Conservation (phyloP, 345 rosid genomes). For the Populus simonii region DNA sequence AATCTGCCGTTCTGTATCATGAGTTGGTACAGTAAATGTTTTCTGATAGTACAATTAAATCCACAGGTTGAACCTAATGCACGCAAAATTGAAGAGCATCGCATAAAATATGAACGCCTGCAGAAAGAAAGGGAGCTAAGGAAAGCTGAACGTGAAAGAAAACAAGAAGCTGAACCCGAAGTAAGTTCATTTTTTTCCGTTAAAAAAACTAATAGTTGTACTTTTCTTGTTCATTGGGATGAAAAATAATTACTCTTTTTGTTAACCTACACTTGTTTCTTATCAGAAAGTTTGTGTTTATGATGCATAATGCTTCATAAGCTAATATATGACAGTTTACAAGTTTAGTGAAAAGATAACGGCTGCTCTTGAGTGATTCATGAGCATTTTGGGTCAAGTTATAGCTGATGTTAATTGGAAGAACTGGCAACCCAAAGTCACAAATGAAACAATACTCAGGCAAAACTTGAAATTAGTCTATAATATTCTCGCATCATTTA, state of each 20-base stretch:
- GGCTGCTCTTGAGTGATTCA: neutral
- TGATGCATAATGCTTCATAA: neutral
- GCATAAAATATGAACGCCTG: constrained; percentile 66
- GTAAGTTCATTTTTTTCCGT: constrained; percentile 31
- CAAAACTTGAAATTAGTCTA: neutral
- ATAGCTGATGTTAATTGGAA: neutral
- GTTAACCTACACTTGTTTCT: neutral
- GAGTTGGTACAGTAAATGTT: too few species aligned
- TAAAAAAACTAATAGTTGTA: neutral
- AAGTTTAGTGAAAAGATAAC: neutral
- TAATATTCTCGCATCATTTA: too few species aligned
- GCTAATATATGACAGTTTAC: neutral
- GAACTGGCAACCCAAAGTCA: neutral
- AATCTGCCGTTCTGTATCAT: neutral
- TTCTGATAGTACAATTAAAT: constrained; percentile 7
- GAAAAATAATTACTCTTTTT: neutral
- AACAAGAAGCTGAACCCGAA: constrained; percentile 45
- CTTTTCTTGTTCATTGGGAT: neutral
- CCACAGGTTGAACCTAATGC: constrained; percentile 80
- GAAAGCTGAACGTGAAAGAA: constrained; percentile 48
- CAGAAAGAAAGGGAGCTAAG: constrained; percentile 54
- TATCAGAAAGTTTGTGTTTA: neutral
- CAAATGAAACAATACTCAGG: neutral
- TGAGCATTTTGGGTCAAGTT: neutral
- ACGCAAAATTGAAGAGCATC: constrained; percentile 69